Evolutionary conservation across 768 basidiomycete species (phyloP), one percentile per base, ranked within the genome.

Genomic region (Leccinellum albellum): DNA sequence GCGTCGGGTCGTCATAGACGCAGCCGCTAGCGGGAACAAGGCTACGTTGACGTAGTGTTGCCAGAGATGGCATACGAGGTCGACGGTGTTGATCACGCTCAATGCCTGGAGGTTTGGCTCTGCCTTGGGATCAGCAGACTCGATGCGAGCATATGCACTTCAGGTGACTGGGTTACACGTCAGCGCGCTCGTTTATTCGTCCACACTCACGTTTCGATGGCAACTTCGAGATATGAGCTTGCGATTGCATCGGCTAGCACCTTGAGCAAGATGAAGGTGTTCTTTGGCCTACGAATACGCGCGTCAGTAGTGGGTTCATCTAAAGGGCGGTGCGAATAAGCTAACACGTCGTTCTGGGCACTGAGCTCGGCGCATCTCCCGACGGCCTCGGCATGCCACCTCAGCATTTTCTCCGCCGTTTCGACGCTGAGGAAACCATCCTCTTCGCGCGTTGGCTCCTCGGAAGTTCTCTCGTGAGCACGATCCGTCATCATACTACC

Each of bases 321-420:
- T 42, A 35, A n/a, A 37, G 44, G 10, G 4, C 46, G 23, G 33
- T 45, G 28, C 57, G 42, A 8, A 26, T 1, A 20, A 3, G 78
- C 91, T 74, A 66, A 97, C 94, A 95, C 85, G 66, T 99, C 97
- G 44, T 82, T 86, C 8, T 82, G 66, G 12, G 86, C 73, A 66
- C 87, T 94, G 48, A 99, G 76, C 72, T 98, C 97, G 12, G 95
- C 91, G 61, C 93, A 95, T 63, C 97, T 77, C 4, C 97, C 96
- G 28, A 97, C 87, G 5, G 94, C 92, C 70, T 99, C 97, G 2
- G 97, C 96, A 72, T 99, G 97, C 94, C 96, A 98, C 70, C 86
- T 91, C 15, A 98, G 75, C 86, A 98, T 94, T 64, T 81, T 87
- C 76, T 96, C 94, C 2, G 94, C 91, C 10, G 85, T 75, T 40